Conservation (phyloP, 1,284 basidiomycete species). For the Cryptococcus sp. region DNA sequence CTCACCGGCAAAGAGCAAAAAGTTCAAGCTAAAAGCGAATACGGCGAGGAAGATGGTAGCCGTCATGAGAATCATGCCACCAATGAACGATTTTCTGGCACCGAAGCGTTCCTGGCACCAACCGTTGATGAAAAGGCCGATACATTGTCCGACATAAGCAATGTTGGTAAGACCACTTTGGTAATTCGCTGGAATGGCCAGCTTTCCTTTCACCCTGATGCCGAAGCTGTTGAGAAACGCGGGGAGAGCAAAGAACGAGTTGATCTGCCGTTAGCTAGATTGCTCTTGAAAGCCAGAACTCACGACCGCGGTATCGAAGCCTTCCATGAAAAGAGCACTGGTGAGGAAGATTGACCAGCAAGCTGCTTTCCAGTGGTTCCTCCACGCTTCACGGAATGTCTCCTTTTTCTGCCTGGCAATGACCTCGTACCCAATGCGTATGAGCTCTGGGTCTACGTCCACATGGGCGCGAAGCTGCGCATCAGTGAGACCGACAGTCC, state of each 20-base stretch:
- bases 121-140: slow-evolving; percentile 28
- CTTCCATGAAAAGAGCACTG: slow-evolving; percentile 33
- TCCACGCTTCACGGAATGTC: slow-evolving; percentile 11
- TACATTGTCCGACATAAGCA: slow-evolving; percentile 20
- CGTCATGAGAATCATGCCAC: slow-evolving; percentile 25
- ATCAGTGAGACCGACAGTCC: slow-evolving; percentile 25
- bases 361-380: slow-evolving; percentile 18
- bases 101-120: slow-evolving; percentile 25
- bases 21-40: slow-evolving; percentile 22
- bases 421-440: slow-evolving; percentile 14
- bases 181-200: slow-evolving; percentile 24
- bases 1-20: slow-evolving; percentile 24
- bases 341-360: slow-evolving; percentile 27
- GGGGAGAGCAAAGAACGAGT: slow-evolving; percentile 53
- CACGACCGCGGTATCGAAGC: slow-evolving; percentile 29
- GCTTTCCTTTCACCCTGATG: slow-evolving; percentile 17
- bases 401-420: slow-evolving; percentile 13
- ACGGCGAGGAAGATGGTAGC: slow-evolving; percentile 26
- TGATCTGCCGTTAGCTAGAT: slow-evolving; percentile 25
- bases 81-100: slow-evolving; percentile 17
- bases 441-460: slow-evolving; percentile 14
- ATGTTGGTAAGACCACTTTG: slow-evolving; percentile 26
- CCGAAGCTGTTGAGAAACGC: slow-evolving; percentile 38
- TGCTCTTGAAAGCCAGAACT: slow-evolving; percentile 6
- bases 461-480: slow-evolving; percentile 22